Evolutionary conservation across 805 yeast species (phyloP), one percentile per base, ranked within the genome.

Genomic region (Wickerhamiella alocasiicola): DNA sequence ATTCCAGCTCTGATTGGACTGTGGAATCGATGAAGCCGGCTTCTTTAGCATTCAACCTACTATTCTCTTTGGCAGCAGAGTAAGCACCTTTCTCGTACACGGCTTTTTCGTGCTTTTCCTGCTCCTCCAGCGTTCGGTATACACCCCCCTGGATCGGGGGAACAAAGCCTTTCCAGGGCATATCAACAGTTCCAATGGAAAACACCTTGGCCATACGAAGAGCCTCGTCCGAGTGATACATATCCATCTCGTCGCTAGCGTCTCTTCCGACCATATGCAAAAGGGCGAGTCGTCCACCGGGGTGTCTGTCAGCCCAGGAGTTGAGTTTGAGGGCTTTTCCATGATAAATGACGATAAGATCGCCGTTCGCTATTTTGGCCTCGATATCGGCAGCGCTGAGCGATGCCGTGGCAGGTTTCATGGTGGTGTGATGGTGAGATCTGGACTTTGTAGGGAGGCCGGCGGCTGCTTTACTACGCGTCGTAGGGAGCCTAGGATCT

Each of bases 121-220:
- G 52, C 41, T 62, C 58, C 23, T 56, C 60, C 13, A 56, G 41
- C 1, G 56, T 50, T 16, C 63, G 53, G 53, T 62, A 76, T 18
- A 43, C 45, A 1, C 83, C 94, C 11, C 94, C 94, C 60, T 83
- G 94, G 47, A 84, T 81, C 1, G 95, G 95, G 3, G 95, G 95
- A 25, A 81, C 55, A 56, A 84, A 60, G 58, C 81, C 80, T 40
- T 64, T 65, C 95, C 95, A 84, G 7, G 63, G 63, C 44, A 65
- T 57, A 42, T 76, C 74, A 5, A 83, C 73, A 9, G 51, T 55
- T 1, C 95, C 95, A 11, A 84, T 68, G 42, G 63, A 69, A 71
- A 71, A 85, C 29, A 59, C 66, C n/a, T 55, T 52, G 56, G 81
- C 78, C 0, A 59, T 57, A 2, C 45, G 36, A 6, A 70, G 61